Evolutionary conservation across 2,329 filamentous ascomycete genomes (phyloP).

Genomic region (Colletotrichum lini): DNA sequence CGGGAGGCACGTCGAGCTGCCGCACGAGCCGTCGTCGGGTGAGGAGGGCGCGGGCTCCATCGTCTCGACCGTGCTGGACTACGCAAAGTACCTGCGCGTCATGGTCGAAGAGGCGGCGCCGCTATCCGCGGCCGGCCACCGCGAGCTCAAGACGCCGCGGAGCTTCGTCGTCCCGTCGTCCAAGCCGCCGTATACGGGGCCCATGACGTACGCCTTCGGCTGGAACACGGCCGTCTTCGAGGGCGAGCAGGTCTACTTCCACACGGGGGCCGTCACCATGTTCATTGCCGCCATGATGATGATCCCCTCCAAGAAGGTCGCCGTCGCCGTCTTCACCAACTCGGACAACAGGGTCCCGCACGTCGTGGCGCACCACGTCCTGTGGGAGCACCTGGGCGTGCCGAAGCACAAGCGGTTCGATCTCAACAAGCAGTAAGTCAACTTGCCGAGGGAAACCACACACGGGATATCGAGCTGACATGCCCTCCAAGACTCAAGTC

Average conservation of each 20-base stretch:
- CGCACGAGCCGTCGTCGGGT: conserved; percentile 48
- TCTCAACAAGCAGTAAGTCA: conserved; percentile 40
- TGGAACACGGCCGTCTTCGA: conserved; percentile 48
- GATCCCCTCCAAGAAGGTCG: conserved; percentile 52
- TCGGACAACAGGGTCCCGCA: conserved; percentile 40
- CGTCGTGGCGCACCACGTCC: conserved; percentile 47
- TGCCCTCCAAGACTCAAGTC: neutral
- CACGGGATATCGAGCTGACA: neutral
- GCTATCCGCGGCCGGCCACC: conserved; percentile 47
- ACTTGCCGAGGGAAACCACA: neutral
- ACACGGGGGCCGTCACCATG: conserved; percentile 49
- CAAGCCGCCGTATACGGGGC: conserved; percentile 41
- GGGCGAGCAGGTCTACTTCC: conserved; percentile 49
- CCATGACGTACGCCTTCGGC: conserved; percentile 49
- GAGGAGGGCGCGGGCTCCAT: conserved; percentile 60
- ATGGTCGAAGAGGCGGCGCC: conserved; percentile 51
- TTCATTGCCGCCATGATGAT: conserved; percentile 50
- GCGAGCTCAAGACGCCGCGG: conserved; percentile 48
- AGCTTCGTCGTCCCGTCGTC: conserved; percentile 41
- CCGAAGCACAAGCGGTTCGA: conserved; percentile 39
- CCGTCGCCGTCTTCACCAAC: conserved; percentile 51
- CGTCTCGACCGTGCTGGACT: conserved; percentile 56
- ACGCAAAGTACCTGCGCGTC: conserved; percentile 51
- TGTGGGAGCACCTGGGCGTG: conserved; percentile 50
- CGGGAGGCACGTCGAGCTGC: conserved; percentile 46